These are phyloP conservation scores for Rossbeevera mucosa DNA, from an alignment of 768 basidiomycete species.

Conservation along the genomic window DNA sequence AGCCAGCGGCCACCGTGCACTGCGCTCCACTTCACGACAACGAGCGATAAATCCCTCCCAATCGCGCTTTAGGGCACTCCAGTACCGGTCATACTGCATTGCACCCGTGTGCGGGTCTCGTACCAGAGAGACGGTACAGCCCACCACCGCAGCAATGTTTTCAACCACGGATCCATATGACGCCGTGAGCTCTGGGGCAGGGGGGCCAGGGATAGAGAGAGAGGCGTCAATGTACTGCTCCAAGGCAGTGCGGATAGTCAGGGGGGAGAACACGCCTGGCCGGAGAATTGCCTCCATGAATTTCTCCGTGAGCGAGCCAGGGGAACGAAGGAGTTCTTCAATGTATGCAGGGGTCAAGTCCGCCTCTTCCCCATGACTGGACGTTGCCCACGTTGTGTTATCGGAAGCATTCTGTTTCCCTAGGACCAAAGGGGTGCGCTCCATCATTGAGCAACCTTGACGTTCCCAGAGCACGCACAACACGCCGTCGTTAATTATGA, in stretches of 20 bases:
- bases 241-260: conserved; percentile 78
- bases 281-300: conserved; percentile 81
- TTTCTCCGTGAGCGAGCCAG: conserved; percentile 69
- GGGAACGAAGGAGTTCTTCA: conserved; percentile 71
- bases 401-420: conserved; percentile 29
- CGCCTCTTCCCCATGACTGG: conserved; percentile 61
- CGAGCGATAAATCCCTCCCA: conserved; percentile 96
- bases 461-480: conserved; percentile 78
- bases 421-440: conserved; percentile 48
- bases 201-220: conserved; percentile 57
- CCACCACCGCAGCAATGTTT: conserved; percentile 80
- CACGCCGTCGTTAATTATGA: conserved; percentile 48
- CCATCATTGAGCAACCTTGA: conserved; percentile 70
- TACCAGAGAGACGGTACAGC: conserved; percentile 73
- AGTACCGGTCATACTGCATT: conserved; percentile 71
- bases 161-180: conserved; percentile 66
- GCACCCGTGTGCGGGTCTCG: conserved; percentile 77
- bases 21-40: conserved; percentile 85
- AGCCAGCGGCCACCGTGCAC: conserved; percentile 74
- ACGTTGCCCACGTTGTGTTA: conserved; percentile 47
- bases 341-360: conserved; percentile 84
- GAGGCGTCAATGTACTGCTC: conserved; percentile 76
- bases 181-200: conserved; percentile 52
- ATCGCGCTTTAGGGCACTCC: conserved; percentile 81
- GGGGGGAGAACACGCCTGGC: conserved; percentile 81